These are phyloP conservation scores for Achaetomium macrosporum DNA, from an alignment of 2,329 filamentous ascomycete genomes.

Conservation along the genomic window DNA sequence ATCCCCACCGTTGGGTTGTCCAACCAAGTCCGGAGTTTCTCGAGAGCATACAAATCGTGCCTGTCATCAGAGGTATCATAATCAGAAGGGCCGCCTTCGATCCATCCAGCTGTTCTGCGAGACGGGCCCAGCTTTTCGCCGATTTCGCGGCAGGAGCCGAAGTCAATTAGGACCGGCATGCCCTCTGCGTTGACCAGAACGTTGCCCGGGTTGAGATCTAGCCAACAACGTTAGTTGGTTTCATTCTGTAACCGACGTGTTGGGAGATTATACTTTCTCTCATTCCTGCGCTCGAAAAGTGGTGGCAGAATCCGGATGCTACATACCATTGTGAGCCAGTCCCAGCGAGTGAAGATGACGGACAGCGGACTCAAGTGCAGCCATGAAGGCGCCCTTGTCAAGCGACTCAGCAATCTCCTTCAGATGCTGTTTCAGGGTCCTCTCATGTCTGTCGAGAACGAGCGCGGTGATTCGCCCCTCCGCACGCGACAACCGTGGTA, in stretches of 20 bases:
- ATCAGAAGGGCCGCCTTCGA: neutral
- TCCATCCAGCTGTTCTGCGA: neutral
- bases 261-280: neutral
- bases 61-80: neutral
- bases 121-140: neutral
- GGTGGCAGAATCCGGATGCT: neutral
- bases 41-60: neutral
- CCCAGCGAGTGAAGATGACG: neutral
- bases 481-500: constrained; percentile 1
- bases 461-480: neutral
- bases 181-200: neutral
- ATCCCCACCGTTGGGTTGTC: neutral
- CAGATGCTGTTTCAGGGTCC: neutral
- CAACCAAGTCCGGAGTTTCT: neutral
- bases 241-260: too few relatives aligned
- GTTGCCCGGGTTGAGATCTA: neutral
- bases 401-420: neutral
- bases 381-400: neutral
- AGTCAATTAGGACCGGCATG: neutral
- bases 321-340: neutral
- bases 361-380: neutral
- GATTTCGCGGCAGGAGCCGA: neutral
- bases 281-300: neutral
- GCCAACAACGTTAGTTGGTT: neutral
- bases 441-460: neutral